Base-by-base conservation (phyloP, 768 basidiomycete species). In the Pleurotus salmoneostramineus region DNA sequence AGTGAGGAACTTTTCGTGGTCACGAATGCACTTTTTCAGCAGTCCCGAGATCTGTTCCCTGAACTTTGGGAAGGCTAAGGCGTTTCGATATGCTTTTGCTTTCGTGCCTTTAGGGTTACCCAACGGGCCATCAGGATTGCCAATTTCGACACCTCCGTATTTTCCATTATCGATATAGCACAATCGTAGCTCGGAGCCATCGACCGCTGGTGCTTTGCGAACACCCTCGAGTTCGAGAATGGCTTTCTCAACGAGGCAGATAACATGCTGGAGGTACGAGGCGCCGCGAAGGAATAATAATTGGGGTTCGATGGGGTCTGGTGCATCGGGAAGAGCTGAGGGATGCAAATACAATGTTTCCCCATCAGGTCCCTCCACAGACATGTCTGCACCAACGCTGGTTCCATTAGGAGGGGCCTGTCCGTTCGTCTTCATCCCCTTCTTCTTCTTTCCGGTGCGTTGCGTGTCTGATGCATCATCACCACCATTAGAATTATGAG, bases 301-400 rank as follows among this genome's bases (percentile, higher is more conserved):
- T 65, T 95, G 93, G 0, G 85, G 87, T 66, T 95, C 93, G 56
- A 95, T 84, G 37, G 94, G 91, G 58, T 93, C 90, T 0, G 93
- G 93, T 8, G 91, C 88, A 61, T 88, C 85, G 4, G 89, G 86
- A 3, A 84, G 79, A 34, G 84, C 80, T 5, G 90, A 91, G 3
- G 88, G 85, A 66, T 91, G 91, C n/a, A 86, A 68, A 40, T 78
- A 68, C 14, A 78, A 69, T 0, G 75, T 72, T 51, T 83, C 86
- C 11, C 76, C 79, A 55, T 84, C 83, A n/a, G 67, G 62, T n/a
- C 69, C 78, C 15, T 87, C 83, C 10, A 71, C 62, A 6, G 66
- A 70, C 51, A 74, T 70, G 34, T 83, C 83, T 1, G 63, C 63
- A 32, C 75, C 63, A 0, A 74, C 74, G 60, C 83, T 81, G 0